These are phyloP conservation scores for Mycena haematopus DNA, from an alignment of 768 basidiomycete species.

Conservation along the genomic window DNA sequence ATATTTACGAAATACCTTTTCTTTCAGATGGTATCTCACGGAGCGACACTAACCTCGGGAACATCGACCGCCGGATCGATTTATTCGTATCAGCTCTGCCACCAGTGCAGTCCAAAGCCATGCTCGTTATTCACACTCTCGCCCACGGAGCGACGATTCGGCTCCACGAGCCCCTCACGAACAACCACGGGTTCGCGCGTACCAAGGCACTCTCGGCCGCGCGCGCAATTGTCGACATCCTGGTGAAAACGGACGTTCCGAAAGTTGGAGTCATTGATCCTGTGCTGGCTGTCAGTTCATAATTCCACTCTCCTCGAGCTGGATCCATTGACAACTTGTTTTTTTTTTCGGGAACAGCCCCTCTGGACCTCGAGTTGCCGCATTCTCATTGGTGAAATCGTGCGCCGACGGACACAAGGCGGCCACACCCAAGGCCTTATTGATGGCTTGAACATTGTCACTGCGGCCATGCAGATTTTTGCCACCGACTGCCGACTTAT, in stretches of 20 bases:
- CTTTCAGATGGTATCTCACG: constrained; percentile 16
- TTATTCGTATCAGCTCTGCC: constrained; percentile 13
- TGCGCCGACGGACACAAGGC: constrained; percentile 1
- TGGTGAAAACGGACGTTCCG: constrained; percentile 14
- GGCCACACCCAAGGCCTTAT: neutral
- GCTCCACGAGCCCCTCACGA: constrained; percentile 32
- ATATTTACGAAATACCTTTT: neutral
- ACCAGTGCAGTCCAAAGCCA: constrained; percentile 15
- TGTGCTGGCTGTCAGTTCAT: constrained; percentile 19
- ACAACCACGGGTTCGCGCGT: constrained; percentile 18
- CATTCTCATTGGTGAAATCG: constrained; percentile 5
- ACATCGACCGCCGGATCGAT: constrained; percentile 30
- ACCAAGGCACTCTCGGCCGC: constrained; percentile 17
- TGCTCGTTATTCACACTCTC: constrained; percentile 36
- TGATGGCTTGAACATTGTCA: constrained; percentile 11
- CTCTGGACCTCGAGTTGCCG: constrained; percentile 14
- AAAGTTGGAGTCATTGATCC: constrained; percentile 26
- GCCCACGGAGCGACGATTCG: constrained; percentile 36
- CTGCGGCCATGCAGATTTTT: constrained; percentile 17
- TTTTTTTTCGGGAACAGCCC: neutral
- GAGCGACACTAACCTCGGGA: constrained; percentile 31
- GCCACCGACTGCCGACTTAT: constrained; percentile 8
- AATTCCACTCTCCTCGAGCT: no score
- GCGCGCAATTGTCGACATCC: constrained; percentile 13
- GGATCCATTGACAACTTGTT: neutral